These are phyloP conservation scores for Leccinum disarticulatum DNA, from an alignment of 768 basidiomycete species.

Conservation along the genomic window DNA sequence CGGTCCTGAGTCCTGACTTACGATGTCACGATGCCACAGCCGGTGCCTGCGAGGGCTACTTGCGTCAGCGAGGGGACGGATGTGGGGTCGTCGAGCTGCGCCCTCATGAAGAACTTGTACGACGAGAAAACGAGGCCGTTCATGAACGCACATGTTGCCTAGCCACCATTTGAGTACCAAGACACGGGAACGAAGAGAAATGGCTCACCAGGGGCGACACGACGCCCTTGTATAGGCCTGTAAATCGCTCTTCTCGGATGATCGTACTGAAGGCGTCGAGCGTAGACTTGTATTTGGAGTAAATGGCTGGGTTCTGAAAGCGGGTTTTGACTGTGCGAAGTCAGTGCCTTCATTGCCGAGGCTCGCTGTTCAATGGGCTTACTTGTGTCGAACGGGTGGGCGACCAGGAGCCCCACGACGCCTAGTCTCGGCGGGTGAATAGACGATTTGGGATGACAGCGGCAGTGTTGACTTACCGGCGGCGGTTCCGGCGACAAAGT, in stretches of 20 bases:
- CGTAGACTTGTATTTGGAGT: conserved; percentile 59
- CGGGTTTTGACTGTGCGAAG: conserved; percentile 70
- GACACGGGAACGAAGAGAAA: neutral
- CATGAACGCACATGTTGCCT: conserved; percentile 72
- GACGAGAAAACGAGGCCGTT: conserved; percentile 87
- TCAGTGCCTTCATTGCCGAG: neutral
- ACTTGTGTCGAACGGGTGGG: conserved; percentile 79
- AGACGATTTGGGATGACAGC: no score
- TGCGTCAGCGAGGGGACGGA: conserved; percentile 65
- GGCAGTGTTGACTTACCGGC: conserved; percentile 39
- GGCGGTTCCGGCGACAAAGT: conserved; percentile 79
- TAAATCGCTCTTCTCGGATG: conserved; percentile 63
- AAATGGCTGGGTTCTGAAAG: conserved; percentile 64
- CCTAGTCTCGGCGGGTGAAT: conserved; percentile 34
- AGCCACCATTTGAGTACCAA: neutral
- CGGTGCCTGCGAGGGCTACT: conserved; percentile 75
- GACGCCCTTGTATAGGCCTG: conserved; percentile 74
- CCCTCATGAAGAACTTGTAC: conserved; percentile 75
- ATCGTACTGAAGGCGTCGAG: conserved; percentile 68
- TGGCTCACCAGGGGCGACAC: conserved; percentile 72
- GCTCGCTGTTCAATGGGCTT: conserved; percentile 8
- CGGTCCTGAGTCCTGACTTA: conserved; percentile 36
- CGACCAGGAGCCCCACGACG: conserved; percentile 63
- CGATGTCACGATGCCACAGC: conserved; percentile 79
- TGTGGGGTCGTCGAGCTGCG: conserved; percentile 51